Evolutionary conservation across 2,329 filamentous ascomycete genomes (phyloP).

Genomic region (Teratosphaeriaceae sp.): DNA sequence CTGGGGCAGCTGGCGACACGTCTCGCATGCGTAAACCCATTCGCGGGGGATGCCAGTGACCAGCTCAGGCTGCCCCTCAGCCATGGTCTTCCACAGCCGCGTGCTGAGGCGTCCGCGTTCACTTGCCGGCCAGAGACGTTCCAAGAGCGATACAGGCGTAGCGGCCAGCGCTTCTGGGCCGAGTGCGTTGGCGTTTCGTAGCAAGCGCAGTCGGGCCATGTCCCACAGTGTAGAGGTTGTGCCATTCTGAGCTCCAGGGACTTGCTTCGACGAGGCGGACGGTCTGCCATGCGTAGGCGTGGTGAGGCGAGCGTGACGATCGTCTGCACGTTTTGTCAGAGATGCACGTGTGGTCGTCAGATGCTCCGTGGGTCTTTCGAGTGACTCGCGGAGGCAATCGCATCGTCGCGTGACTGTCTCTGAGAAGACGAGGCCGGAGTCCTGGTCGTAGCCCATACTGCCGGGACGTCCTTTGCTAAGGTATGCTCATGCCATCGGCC

Average conservation of each 20-base stretch:
- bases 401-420: slow-evolving; percentile 6
- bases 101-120: not conserved
- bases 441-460: slow-evolving; percentile 11
- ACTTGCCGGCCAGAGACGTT: not conserved
- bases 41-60: not conserved
- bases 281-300: slow-evolving; percentile 2
- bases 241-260: no score
- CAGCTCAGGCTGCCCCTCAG: not conserved
- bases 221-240: not conserved
- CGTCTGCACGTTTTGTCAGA: no score
- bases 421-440: slow-evolving; percentile 14
- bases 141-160: not conserved
- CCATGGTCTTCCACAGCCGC: not conserved
- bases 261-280: not conserved
- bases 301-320: not conserved
- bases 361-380: not conserved
- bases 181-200: not conserved
- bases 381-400: slow-evolving; percentile 5
- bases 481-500: not conserved
- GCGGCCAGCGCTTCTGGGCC: not conserved
- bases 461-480: no score
- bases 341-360: no score
- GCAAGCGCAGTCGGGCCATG: not conserved
- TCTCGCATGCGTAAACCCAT: not conserved
- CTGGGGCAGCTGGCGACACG: not conserved